Conservation (phyloP, 2,329 filamentous ascomycete species). For the Myriosclerotinia scirpicola region DNA sequence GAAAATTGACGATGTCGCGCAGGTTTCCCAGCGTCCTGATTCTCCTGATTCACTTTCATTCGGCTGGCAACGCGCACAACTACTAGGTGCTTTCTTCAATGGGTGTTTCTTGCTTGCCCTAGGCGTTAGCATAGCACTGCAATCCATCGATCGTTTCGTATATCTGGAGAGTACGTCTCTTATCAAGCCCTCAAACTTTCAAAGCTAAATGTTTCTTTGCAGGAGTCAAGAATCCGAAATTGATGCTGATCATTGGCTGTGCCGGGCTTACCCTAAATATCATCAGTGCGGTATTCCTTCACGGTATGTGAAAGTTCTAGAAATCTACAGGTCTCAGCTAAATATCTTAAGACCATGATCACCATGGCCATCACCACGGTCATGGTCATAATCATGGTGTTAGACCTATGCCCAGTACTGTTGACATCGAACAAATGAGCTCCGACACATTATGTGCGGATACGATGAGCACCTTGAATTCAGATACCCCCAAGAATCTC, state of each 20-base stretch:
- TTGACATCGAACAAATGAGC: constrained; percentile 22
- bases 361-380: constrained; percentile 20
- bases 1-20: constrained; percentile 28
- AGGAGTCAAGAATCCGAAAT: constrained; percentile 63
- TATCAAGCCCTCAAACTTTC: not conserved
- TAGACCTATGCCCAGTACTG: not conserved
- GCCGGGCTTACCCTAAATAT: constrained; percentile 67
- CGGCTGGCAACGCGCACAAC: constrained; percentile 73
- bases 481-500: not conserved
- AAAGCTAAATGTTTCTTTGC: constrained; percentile 10
- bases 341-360: constrained; percentile 26
- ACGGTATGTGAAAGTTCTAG: constrained; percentile 47
- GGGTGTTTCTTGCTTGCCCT: constrained; percentile 72
- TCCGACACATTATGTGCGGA: constrained; percentile 14
- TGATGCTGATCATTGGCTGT: constrained; percentile 69
- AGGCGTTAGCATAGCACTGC: constrained; percentile 69
- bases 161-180: constrained; percentile 51
- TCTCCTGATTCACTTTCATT: constrained; percentile 64
- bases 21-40: constrained; percentile 58
- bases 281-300: constrained; percentile 63
- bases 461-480: not conserved
- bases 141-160: constrained; percentile 71
- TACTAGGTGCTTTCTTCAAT: constrained; percentile 79
- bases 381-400: constrained; percentile 9
- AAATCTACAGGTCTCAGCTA: constrained; percentile 2